Percentiles rank a stretch among this genome's conserved stretches.
Evolutionary conservation across 208 protist genomes (phyloP).

Genomic region (Leishmania braziliensis): DNA sequence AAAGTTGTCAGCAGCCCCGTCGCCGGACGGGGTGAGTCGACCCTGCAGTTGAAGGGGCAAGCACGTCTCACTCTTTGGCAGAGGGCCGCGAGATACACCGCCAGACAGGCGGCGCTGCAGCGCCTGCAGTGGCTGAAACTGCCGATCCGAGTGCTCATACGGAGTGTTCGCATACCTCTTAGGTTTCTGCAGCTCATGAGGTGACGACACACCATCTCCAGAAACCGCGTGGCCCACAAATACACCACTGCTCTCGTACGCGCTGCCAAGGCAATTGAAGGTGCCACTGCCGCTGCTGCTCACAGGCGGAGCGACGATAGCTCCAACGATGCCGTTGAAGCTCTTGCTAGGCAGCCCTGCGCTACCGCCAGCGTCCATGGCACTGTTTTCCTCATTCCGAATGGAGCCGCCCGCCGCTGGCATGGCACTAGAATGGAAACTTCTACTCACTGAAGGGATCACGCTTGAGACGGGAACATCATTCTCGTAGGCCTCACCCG

Average conservation of each 20-base stretch:
- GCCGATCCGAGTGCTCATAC: neutral
- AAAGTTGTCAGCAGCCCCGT: neutral
- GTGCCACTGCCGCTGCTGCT: neutral
- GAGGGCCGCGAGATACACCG: neutral
- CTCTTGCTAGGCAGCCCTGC: neutral
- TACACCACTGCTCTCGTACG: neutral
- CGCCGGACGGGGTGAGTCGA: neutral
- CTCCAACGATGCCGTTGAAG: neutral
- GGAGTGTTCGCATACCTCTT: neutral
- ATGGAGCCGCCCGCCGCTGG: neutral
- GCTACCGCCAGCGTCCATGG: neutral
- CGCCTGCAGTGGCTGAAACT: neutral
- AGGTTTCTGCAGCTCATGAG: neutral
- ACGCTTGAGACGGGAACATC: neutral
- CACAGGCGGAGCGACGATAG: neutral
- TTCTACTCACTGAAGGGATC: neutral
- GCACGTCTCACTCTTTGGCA: neutral
- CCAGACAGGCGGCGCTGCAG: slow-evolving; percentile 15
- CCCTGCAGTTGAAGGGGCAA: neutral
- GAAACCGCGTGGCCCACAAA: neutral
- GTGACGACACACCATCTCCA: neutral
- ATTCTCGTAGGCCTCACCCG: slow-evolving; percentile 10
- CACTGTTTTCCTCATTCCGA: neutral
- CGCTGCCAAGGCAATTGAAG: neutral
- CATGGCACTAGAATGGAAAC: neutral